Percentiles rank a stretch among this genome's conserved stretches.
Conservation (phyloP, 257 asterid genomes). For the Linderniella brevidens region DNA sequence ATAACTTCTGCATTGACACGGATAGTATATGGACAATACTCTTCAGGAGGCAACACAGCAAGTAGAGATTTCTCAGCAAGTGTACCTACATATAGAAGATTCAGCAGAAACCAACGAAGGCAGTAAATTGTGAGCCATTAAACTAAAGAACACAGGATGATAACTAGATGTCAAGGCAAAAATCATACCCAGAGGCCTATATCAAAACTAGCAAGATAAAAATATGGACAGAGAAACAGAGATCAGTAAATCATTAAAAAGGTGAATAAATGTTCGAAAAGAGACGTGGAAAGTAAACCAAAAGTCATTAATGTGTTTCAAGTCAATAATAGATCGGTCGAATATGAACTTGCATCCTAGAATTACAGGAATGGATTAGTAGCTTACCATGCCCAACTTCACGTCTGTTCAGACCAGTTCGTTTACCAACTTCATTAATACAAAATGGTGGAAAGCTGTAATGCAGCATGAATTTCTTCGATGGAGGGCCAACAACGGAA, state of each 20-base stretch:
- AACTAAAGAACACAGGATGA: no score
- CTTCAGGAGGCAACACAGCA: slow-evolving; percentile 86
- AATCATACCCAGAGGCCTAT: no score
- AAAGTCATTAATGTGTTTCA: no score
- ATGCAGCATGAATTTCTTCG: slow-evolving; percentile 95
- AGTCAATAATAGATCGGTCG: no score
- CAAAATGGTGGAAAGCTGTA: slow-evolving; percentile 93
- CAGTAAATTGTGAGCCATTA: no score
- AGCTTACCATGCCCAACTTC: slow-evolving; percentile 98
- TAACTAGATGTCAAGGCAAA: no score
- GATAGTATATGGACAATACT: slow-evolving; percentile 60
- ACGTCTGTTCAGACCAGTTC: slow-evolving; percentile 79
- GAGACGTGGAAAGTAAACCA: no score
- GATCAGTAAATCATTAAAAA: neutral
- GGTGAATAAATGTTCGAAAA: no score
- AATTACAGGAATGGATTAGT: neutral
- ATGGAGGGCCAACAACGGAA: slow-evolving; percentile 84
- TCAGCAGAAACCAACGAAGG: slow-evolving; percentile 1
- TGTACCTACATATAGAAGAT: slow-evolving; percentile 40
- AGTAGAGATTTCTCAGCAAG: slow-evolving; percentile 95
- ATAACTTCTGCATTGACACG: slow-evolving; percentile 94
- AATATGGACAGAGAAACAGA: no score
- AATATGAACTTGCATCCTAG: no score
- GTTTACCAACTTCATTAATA: slow-evolving; percentile 90
- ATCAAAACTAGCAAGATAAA: no score